Evolutionary conservation across 2,329 filamentous ascomycete species (phyloP), one percentile per base, ranked within the genome.

Genomic region (Aureobasidium pullulans): DNA sequence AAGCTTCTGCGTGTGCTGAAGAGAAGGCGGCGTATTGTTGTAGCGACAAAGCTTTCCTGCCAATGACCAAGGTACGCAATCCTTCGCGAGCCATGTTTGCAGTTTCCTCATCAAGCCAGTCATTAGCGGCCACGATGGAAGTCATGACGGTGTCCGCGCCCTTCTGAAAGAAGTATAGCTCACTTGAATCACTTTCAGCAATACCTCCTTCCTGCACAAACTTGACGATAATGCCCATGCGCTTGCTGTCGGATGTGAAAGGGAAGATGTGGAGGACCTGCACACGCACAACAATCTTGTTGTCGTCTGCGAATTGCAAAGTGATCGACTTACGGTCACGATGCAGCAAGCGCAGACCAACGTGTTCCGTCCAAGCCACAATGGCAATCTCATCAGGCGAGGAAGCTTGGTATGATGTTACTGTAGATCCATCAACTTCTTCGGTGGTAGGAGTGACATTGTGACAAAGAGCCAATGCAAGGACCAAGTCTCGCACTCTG

Each of bases 11-110:
- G 70, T 95, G 89, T 52, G 81, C 84, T 28, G 77, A 71, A 0
- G 87, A 81, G 69, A 99, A 99, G 42, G 92, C 87, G 42, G 84
- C 79, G 69, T 96, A 97, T 66, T 92, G 88, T 65, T 87, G 82
- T 6, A 78, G 67, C 0, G 90, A 93, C 6, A 99, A 79, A 66
- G 85, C 87, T 72, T 94, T 96, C 48, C 95, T 84, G n/a, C 94
- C 95, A 29, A 99, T 88, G 6, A 99, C 94, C 6, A 99, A 80
- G 0, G 94, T 99, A 60, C 94, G 87, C 52, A 99, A 78, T 40
- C 94, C 94, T 78, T 99, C 95, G 49, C 94, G 86, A 6, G 95
- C 95, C 95, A 99, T 99, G 71, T 99, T 99, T n/a, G 90, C 90
- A 0, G 94, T 97, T 73, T 99, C 94, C 72, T 99, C 94, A 66